A percentile compares a stretch with the other conserved stretches of the same genome.
phyloP scores from a whole-genome alignment of 2,329 filamentous ascomycete genomes.

The Neonectria sp. region DNA sequence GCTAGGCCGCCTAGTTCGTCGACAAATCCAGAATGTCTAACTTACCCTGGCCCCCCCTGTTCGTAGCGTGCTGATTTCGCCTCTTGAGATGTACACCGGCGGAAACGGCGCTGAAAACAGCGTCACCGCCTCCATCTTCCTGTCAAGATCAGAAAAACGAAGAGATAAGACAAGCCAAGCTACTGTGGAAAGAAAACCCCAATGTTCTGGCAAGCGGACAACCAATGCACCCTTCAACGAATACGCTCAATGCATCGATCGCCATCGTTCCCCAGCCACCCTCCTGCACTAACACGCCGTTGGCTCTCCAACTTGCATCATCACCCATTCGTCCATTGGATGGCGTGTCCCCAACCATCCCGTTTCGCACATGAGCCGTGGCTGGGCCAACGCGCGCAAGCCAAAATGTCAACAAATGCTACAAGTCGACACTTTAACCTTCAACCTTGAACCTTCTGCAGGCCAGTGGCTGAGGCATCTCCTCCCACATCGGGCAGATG shows the following conservation, averaged over 20 bases:
- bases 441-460: neutral
- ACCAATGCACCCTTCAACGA: no score
- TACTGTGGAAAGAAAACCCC: no score
- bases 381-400: slow-evolving; percentile 3
- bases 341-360: neutral
- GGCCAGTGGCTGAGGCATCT: neutral
- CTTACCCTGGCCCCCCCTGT: neutral
- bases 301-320: neutral
- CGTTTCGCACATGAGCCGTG: slow-evolving; percentile 1
- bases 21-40: neutral
- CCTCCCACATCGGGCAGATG: no score
- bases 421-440: neutral
- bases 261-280: slow-evolving; percentile 1
- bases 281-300: neutral
- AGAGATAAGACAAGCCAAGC: neutral
- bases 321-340: neutral
- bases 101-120: neutral
- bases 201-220: no score
- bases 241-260: neutral
- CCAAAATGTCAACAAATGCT: slow-evolving; percentile 7
- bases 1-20: neutral
- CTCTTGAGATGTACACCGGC: neutral
- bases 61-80: neutral
- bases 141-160: neutral
- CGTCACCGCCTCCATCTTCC: neutral